Base-by-base conservation (phyloP, 2,329 filamentous ascomycete genomes). In the Biscogniauxia sp. region DNA sequence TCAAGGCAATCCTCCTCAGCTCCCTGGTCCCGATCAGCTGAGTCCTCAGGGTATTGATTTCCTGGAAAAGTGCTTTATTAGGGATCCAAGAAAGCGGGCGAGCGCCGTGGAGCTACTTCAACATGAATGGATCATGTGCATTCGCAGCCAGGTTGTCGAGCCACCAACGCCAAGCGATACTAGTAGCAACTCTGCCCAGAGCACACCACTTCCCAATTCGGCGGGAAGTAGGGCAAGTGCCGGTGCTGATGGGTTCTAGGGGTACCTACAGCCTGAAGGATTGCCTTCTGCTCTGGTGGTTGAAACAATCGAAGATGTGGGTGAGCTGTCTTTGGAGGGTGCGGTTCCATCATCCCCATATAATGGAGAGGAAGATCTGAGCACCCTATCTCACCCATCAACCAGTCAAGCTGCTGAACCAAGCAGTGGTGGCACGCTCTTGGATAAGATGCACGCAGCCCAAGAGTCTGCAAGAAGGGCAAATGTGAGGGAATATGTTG, bases 41-140 rank as follows among this genome's bases (percentile, higher is more conserved):
- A 95, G 91, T 71, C 84, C 88, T 0, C 78, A 86, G 59, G 95
- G 95, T 20, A 88, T 97, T 65, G 93, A 98, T 73, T 98, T 99
- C 72, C 76, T 99, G 66, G 86, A 86, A 69, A 87, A 85, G 66
- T 98, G 94, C 79, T 98, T 99, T 72, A 84, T 91, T 61, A 85
- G 91, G 20, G 93, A 98, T 75, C 92, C 95, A 2, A 83, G 82
- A 64, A 88, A 88, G 72, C 82, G 95, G 61, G 88, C 91, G 19
- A 91, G 88, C 32, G 94, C 95, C 1, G 88, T 93, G 1, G 95
- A 98, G 75, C 78, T 99, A 61, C 81, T 99, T 59, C 92, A 97
- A 75, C 93, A 98, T 75, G 92, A 96, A 72, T 99, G 95, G 95
- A 88, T 89, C 66, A 84, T 87, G 79, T 81, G 80, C 41, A 88